These are phyloP conservation scores for Exophiala xenobiotica DNA, from an alignment of 2,329 filamentous ascomycete genomes.

Conservation along the genomic window DNA sequence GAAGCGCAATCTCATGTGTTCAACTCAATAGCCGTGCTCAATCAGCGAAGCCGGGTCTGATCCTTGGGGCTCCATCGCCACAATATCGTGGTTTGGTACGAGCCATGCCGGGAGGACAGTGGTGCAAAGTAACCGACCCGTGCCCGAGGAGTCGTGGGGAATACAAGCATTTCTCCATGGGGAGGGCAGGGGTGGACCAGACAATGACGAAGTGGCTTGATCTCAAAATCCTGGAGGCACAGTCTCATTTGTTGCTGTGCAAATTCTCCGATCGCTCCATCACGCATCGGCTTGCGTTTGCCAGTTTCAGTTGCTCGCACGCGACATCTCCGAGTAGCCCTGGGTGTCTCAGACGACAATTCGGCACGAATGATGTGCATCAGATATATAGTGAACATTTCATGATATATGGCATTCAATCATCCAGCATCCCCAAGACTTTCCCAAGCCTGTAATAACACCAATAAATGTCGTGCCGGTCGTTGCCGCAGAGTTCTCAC, in stretches of 20 bases:
- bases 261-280: not conserved
- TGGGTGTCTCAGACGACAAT: not conserved
- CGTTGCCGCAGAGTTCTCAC: no score
- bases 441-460: not conserved
- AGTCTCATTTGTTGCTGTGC: no score
- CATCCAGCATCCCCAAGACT: not conserved
- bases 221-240: no score
- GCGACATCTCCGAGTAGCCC: not conserved
- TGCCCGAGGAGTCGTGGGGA: no score
- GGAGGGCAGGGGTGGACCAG: not conserved
- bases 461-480: not conserved
- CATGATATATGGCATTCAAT: not conserved
- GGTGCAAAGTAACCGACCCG: no score
- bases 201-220: not conserved
- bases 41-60: no score
- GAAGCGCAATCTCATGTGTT: no score
- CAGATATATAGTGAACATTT: not conserved
- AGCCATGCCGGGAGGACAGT: no score
- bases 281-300: not conserved
- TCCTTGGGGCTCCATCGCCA: no score
- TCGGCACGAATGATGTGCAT: not conserved
- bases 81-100: no score
- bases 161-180: not conserved
- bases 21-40: no score
- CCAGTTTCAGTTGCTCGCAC: not conserved